Evolutionary conservation across 2,329 filamentous ascomycete species (phyloP).

Genomic region (Dactylellina cionopaga): DNA sequence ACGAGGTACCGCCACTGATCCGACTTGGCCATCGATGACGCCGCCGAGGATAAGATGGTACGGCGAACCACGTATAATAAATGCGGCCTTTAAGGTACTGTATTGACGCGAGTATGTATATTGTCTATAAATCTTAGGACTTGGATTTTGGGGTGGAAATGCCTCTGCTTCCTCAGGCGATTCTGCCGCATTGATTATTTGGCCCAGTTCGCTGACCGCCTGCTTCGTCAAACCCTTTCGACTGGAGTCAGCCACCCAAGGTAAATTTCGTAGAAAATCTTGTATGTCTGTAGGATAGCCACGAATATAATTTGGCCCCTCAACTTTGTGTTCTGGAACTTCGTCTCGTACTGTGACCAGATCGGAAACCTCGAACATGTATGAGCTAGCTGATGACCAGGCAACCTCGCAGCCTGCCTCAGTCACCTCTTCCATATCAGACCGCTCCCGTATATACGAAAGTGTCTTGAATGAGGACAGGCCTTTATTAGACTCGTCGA

Average conservation of each 20-base stretch:
- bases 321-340: not conserved
- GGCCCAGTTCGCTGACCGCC: not conserved
- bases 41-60: slow-evolving; percentile 15
- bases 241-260: not conserved
- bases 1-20: not conserved
- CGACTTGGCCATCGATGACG: not conserved
- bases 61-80: slow-evolving; percentile 1
- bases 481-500: not conserved
- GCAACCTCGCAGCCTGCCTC: slow-evolving; percentile 11
- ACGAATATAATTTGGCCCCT: not conserved
- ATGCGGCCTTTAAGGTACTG: not conserved
- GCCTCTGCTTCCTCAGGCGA: not conserved
- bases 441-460: not conserved
- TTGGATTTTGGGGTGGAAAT: not conserved
- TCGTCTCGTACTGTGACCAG: not conserved
- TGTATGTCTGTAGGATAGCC: slow-evolving; percentile 13
- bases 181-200: not conserved
- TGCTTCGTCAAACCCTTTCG: not conserved
- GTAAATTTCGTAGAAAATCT: not conserved
- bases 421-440: not conserved
- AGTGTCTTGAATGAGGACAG: not conserved
- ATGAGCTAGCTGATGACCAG: slow-evolving; percentile 23
- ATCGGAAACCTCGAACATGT: slow-evolving; percentile 16
- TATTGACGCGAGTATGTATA: slow-evolving; percentile 7
- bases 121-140: not conserved